Conservation (phyloP, 2,329 filamentous ascomycete species). For the Huntiella savannae region DNA sequence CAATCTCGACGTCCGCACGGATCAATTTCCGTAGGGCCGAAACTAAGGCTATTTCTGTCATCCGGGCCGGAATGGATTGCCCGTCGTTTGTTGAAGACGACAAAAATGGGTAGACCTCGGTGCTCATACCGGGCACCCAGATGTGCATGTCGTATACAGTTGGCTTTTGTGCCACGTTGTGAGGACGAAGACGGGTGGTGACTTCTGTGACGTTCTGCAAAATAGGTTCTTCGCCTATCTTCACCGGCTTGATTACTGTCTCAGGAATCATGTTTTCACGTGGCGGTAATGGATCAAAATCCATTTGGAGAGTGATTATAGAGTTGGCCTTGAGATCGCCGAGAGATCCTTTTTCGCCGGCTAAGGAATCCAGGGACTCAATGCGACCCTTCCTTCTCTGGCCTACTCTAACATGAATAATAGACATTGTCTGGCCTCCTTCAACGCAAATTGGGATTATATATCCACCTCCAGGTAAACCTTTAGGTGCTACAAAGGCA, state of each 20-base stretch:
- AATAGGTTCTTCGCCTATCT: neutral
- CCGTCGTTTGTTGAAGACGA: neutral
- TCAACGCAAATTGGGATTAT: conserved; percentile 7
- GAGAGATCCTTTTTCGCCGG: neutral
- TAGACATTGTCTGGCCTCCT: conserved; percentile 2
- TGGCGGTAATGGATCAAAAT: neutral
- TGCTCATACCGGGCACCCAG: conserved; percentile 2
- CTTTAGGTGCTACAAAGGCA: conserved; percentile 2
- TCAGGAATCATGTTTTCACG: neutral
- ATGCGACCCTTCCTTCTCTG: neutral
- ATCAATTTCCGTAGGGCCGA: conserved; percentile 3
- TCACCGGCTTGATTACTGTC: neutral
- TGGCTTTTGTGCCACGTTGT: neutral
- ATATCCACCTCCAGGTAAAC: conserved; percentile 5
- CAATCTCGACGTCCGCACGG: neutral
- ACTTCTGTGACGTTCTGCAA: neutral
- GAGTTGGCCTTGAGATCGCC: neutral
- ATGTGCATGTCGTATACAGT: conserved; percentile 2
- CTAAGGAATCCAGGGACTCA: neutral
- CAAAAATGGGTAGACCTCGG: conserved; percentile 7
- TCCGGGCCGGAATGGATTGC: neutral
- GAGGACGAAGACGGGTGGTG: neutral
- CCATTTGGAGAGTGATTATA: conserved; percentile 6
- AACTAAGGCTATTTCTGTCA: conserved; percentile 4
- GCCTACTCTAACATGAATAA: conserved; percentile 3